Base-by-base conservation (phyloP, 2,329 filamentous ascomycete genomes). In the Microdochium nivale region DNA sequence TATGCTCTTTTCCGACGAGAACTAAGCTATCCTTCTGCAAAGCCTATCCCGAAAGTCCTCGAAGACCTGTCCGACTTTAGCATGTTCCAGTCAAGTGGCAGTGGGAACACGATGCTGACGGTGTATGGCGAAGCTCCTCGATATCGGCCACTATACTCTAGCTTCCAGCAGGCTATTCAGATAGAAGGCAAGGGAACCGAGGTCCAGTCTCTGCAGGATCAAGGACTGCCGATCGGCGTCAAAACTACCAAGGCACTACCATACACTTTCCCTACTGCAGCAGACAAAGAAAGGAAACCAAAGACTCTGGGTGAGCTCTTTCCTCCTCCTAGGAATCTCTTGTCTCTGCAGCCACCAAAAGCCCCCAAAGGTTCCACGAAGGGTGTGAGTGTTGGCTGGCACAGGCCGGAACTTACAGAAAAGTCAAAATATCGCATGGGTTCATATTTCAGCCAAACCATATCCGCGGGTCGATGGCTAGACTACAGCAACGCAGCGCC, bases 91-190 rank as follows among this genome's bases (percentile, higher is more conserved):
- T 63, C 67, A 3, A 66, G 67, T 24, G 64, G 72, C 21, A 62
- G 73, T 57, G 66, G 78, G 57, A 68, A 78, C 51, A 77, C 83
- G 16, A 84, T 92, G 5, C 73, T 96, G 53, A 92, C 88, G 1
- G 73, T 95, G 1, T 85, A 84, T 58, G 90, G 88, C 51, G 87
- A 84, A 58, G 87, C 87, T 40, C 83, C 85, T 1, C 83, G 83
- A 47, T 79, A 87, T 33, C 86, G 84, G 59, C 87, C 92, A 54
- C 74, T 96, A 3, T 96, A 94, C 65, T 95, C 92, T 3, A 95
- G 91, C 66, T 73, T 96, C 49, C 88, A 87, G 57, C 75, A 79
- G 51, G 70, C 73, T 13, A 55, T 62, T 1, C 65, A 69, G 25
- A 56, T 62, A 7, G 57, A 57, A 8, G 54, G 58, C 21, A 53